Percentiles rank a stretch among this genome's conserved stretches.
Evolutionary conservation across 352 stramenopile species (phyloP).

Genomic region (Globisporangium echinulatum): DNA sequence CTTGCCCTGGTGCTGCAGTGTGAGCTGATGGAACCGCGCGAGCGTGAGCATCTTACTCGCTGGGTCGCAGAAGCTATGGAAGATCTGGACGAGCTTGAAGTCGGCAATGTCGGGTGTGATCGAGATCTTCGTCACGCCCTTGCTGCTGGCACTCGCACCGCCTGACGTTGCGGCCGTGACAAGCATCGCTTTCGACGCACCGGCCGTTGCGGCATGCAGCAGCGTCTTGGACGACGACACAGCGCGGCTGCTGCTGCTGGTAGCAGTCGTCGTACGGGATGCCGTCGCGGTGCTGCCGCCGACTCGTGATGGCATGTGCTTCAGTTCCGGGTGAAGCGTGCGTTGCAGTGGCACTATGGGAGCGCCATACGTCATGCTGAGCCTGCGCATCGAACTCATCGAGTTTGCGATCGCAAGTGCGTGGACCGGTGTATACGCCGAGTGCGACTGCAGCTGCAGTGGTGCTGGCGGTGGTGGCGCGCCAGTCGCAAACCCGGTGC

Average conservation of each 20-base stretch:
- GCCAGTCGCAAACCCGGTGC: too few species aligned
- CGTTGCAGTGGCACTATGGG: slow-evolving; percentile 33
- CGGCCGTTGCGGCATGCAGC: neutral
- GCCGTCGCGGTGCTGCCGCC: too few species aligned
- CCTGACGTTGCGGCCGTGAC: neutral
- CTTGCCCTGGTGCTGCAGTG: slow-evolving; percentile 63
- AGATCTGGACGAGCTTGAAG: slow-evolving; percentile 85
- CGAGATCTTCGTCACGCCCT: slow-evolving; percentile 36
- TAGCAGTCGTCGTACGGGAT: neutral
- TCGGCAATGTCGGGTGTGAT: slow-evolving; percentile 76
- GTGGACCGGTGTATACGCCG: slow-evolving; percentile 18
- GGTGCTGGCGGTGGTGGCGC: too few species aligned
- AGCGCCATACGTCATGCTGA: slow-evolving; percentile 44
- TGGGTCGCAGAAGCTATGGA: slow-evolving; percentile 74
- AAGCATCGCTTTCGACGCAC: neutral
- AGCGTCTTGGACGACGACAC: slow-evolving; percentile 5
- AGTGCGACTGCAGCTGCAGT: slow-evolving; percentile 1
- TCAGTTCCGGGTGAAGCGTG: slow-evolving; percentile 13
- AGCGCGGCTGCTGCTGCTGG: slow-evolving; percentile 11
- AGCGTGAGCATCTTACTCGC: slow-evolving; percentile 41
- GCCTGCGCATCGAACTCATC: slow-evolving; percentile 48
- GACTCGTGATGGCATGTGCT: neutral
- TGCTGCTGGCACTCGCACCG: slow-evolving; percentile 13
- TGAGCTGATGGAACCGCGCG: slow-evolving; percentile 51
- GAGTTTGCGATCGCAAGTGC: slow-evolving; percentile 48